Evolutionary conservation across 805 yeast genomes (phyloP), one percentile per base, ranked within the genome.

Genomic region (Saturnispora besseyi): DNA sequence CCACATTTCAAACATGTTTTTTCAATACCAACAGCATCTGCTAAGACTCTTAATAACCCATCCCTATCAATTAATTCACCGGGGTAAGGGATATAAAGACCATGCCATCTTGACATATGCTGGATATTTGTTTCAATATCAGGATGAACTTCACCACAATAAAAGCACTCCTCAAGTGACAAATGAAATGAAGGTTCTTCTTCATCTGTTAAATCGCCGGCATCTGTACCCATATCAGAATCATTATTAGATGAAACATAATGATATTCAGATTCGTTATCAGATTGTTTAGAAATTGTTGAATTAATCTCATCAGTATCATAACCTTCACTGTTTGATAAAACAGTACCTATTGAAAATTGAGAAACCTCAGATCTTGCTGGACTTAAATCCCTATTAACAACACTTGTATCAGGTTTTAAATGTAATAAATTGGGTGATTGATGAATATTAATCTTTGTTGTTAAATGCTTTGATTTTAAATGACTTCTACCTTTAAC

Each of bases 51-150:
- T 15, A 93, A 63, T 28, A 93, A 69, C 0, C 96, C 97, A 31
- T 73, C 76, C 36, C 76, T 64, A 62, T 91, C 88, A 0, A 67
- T 68, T 45, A 93, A 69, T 57, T 78, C 87, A 18, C 79, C 76
- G 54, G 76, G 70, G 61, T 93, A 96, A 1, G 99, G 99, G 7
- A 93, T 76, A 55, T 83, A 91, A 31, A 93, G 74, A 0, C 98
- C 98, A 64, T 86, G 96, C 41, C 64, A 72, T 43, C 72, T 70
- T 59, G 76, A 79, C 96, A 93, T 86, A 63, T 93, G 96, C 30
- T 70, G 70, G 26, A 86, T 60, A 54, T 71, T 72, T 12, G 65
- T 70, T n/a, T 76, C 78, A 1, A 69, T 47, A 32, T 67, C 71
- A 8, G 53, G 55, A 54, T 67, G 68, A 41, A 69, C 62, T 18